These are phyloP conservation scores for Eragrostis nindensis DNA, from an alignment of 176 grass and related monocot species.

Conservation along the genomic window DNA sequence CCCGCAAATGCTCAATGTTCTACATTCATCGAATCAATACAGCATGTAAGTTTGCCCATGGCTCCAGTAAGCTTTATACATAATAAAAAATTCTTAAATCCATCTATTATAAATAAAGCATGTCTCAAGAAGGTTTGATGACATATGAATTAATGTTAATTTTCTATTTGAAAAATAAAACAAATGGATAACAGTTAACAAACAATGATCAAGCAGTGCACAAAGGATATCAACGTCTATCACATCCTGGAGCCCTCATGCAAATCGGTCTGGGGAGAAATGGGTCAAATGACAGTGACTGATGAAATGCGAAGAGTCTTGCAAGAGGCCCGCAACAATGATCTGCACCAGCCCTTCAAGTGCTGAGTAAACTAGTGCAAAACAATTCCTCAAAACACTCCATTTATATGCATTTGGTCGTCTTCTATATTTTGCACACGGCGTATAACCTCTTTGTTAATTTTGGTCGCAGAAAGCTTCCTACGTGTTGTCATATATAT, in stretches of 20 bases:
- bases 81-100: no score
- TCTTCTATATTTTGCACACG: not conserved
- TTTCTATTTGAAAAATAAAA: no score
- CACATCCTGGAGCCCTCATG: constrained; percentile 26
- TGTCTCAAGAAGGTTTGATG: no score
- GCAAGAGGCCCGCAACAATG: constrained; percentile 4
- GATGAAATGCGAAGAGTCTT: constrained; percentile 11
- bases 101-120: no score
- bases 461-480: constrained; percentile 33
- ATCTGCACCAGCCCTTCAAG: constrained; percentile 19
- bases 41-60: no score
- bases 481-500: constrained; percentile 38
- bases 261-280: not conserved
- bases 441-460: not conserved
- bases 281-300: not conserved
- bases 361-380: constrained; percentile 48
- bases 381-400: not conserved
- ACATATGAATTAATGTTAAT: no score
- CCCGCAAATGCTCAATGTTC: no score
- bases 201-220: not conserved
- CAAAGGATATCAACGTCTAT: not conserved
- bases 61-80: no score
- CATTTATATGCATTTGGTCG: not conserved
- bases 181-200: no score
- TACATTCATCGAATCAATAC: no score